Conservation (phyloP, 2,329 filamentous ascomycete species). For the Cladosporium austrohemisphaericum region DNA sequence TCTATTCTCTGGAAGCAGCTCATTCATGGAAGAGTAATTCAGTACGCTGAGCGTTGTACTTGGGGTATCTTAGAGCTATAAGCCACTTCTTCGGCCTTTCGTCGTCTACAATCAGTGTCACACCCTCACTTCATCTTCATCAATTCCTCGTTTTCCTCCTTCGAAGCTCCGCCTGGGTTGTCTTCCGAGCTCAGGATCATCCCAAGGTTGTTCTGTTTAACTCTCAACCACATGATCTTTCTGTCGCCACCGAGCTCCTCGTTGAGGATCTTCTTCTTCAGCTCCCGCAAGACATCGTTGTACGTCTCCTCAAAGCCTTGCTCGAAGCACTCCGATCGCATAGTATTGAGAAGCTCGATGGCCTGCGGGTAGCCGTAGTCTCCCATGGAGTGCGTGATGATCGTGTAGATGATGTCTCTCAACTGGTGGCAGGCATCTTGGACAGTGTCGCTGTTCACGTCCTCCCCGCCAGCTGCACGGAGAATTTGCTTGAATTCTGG, state of each 20-base stretch:
- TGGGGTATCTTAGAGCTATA: neutral
- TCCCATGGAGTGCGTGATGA: conserved; percentile 70
- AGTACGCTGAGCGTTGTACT: neutral
- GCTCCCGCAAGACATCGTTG: conserved; percentile 65
- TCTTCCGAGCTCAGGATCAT: neutral
- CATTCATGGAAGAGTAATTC: neutral
- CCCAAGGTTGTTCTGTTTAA: conserved; percentile 35
- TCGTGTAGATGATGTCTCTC: conserved; percentile 62
- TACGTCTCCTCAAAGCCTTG: conserved; percentile 73
- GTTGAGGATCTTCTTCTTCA: conserved; percentile 69
- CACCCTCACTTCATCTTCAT: conserved; percentile 14
- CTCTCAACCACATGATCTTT: conserved; percentile 75
- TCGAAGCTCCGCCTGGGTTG: neutral
- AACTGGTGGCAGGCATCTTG: conserved; percentile 71
- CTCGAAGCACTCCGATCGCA: conserved; percentile 72
- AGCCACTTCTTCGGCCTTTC: conserved; percentile 22
- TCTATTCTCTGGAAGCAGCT: too few species aligned
- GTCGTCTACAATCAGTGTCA: too few species aligned
- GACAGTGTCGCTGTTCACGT: conserved; percentile 59
- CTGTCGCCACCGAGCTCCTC: conserved; percentile 72
- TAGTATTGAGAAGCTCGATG: conserved; percentile 69
- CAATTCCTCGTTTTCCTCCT: conserved; percentile 7
- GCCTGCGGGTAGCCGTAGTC: conserved; percentile 71
- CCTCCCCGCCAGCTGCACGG: conserved; percentile 41
- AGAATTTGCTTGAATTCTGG: conserved; percentile 87